These are phyloP conservation scores for Xylaria cubensis DNA, from an alignment of 495 filamentous ascomycete genomes.

Conservation along the genomic window DNA sequence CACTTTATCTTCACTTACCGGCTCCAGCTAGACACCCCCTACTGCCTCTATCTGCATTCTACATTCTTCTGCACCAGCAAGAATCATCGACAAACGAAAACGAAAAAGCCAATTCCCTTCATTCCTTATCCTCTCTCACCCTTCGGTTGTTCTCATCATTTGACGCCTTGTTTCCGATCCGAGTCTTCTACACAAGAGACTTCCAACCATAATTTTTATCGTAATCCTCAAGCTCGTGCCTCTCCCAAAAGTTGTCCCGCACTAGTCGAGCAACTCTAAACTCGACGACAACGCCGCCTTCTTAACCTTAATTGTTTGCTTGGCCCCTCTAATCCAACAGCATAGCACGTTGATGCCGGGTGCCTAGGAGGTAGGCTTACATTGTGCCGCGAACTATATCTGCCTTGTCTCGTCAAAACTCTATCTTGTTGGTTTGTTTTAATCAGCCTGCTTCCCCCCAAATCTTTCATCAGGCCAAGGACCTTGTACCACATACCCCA, in stretches of 20 bases:
- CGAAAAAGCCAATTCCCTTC: constrained; percentile 1
- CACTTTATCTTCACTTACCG: constrained; percentile 3
- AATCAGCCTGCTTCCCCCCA: not conserved
- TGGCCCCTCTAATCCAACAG: constrained; percentile 4
- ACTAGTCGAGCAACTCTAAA: not conserved
- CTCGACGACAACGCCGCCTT: constrained; percentile 7
- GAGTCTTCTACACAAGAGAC: not conserved
- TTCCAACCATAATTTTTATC: not conserved
- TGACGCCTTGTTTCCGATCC: not conserved
- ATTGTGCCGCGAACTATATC: not conserved
- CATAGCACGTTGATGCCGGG: not conserved
- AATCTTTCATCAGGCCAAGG: not conserved
- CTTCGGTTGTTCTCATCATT: constrained; percentile 3
- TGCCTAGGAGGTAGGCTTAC: not conserved
- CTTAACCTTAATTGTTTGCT: constrained; percentile 1
- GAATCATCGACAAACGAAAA: constrained; percentile 6
- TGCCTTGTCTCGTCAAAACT: not conserved
- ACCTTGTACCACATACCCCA: constrained; percentile 3
- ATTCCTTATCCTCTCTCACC: not conserved
- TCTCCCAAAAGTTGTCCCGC: constrained; percentile 1
- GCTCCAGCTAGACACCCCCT: not conserved
- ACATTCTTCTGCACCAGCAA: not conserved
- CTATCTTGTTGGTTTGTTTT: not conserved
- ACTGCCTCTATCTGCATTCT: too few relatives aligned
- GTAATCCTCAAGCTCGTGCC: not conserved